Conservation (phyloP, 176 grass and related monocot species). For the Musa itinerans region DNA sequence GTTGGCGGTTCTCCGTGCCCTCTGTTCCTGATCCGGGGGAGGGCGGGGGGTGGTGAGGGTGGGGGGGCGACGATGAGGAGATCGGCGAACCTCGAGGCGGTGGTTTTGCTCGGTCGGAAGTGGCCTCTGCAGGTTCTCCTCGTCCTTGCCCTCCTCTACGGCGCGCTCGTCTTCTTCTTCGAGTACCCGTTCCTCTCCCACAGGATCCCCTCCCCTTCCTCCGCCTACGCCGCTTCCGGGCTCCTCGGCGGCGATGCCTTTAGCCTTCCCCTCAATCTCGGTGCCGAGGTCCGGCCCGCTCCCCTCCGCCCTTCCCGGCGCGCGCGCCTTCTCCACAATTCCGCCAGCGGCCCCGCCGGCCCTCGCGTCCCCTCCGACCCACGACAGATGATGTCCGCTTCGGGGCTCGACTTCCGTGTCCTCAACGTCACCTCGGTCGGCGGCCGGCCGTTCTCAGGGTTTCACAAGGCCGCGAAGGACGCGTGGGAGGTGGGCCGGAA, state of each 20-base stretch:
- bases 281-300: background rate
- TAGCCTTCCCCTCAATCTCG: background rate
- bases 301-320: background rate
- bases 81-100: background rate
- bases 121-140: background rate
- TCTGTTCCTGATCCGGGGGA: background rate
- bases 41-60: background rate
- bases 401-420: background rate
- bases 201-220: background rate
- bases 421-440: background rate
- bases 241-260: background rate
- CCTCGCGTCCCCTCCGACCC: background rate
- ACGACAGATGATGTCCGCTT: background rate
- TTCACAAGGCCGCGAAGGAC: conserved; percentile 54
- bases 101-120: background rate
- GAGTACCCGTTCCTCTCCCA: background rate
- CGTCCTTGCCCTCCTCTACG: background rate
- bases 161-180: background rate
- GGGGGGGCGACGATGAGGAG: conserved; percentile 3
- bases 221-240: background rate
- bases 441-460: conserved; percentile 12
- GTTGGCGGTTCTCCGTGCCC: background rate
- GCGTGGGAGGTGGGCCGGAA: conserved; percentile 48
- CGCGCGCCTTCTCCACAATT: background rate
- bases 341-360: background rate